Conservation (phyloP, 2,329 filamentous ascomycete species). For the Aspergillus phoenicis region DNA sequence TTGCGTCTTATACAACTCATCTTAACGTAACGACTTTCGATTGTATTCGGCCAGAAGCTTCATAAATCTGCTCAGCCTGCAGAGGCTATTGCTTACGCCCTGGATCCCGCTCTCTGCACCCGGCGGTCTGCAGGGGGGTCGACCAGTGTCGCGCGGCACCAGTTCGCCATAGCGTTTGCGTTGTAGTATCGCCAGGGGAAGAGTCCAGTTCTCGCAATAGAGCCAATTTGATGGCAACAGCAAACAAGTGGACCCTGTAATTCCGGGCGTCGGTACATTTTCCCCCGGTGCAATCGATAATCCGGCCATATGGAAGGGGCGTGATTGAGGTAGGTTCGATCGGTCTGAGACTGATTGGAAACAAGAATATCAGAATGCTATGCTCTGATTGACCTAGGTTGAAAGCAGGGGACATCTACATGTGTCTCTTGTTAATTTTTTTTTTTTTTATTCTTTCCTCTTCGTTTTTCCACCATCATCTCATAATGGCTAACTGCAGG, state of each 20-base stretch:
- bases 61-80: constrained; percentile 8
- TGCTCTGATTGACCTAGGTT: too few relatives aligned
- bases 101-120: not conserved
- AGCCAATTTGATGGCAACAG: too few relatives aligned
- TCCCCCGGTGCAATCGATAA: too few relatives aligned
- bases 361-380: too few relatives aligned
- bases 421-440: not conserved
- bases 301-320: too few relatives aligned
- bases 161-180: constrained; percentile 4
- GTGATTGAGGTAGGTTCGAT: too few relatives aligned
- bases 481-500: too few relatives aligned
- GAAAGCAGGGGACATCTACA: not conserved
- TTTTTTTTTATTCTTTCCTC: not conserved
- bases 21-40: constrained; percentile 46
- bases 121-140: not conserved
- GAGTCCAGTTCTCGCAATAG: too few relatives aligned
- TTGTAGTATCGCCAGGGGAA: not conserved
- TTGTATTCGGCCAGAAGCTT: constrained; percentile 39
- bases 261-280: too few relatives aligned
- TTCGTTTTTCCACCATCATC: not conserved
- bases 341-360: too few relatives aligned
- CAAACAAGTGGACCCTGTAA: too few relatives aligned
- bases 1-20: constrained; percentile 39
- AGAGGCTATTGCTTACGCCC: constrained; percentile 1
- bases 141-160: not conserved